phyloP scores from a whole-genome alignment of 2,329 filamentous ascomycete genomes.

The Sporothrix schenckii region DNA sequence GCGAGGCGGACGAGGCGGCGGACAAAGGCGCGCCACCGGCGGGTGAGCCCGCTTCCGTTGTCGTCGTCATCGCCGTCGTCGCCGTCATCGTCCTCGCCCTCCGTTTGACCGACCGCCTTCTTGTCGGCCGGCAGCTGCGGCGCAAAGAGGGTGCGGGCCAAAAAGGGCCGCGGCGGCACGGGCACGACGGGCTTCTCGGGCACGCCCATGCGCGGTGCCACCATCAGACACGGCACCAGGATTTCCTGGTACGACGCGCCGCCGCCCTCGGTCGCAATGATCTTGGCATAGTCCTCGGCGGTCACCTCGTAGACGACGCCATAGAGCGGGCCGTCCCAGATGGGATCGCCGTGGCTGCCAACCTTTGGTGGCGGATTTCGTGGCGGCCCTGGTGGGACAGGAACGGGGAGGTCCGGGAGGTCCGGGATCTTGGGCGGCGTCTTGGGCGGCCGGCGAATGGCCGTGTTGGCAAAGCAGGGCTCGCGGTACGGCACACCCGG shows the following conservation, averaged over 20 bases:
- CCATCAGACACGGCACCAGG: conserved; percentile 72
- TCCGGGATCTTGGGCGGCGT: conserved; percentile 36
- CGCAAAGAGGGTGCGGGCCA: conserved; percentile 82
- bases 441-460: conserved; percentile 53
- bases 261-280: conserved; percentile 88
- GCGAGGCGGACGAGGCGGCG: conserved; percentile 49
- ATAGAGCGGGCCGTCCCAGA: conserved; percentile 80
- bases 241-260: conserved; percentile 84
- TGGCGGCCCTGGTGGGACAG: conserved; percentile 29
- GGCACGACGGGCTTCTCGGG: conserved; percentile 66
- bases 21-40: conserved; percentile 45
- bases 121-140: conserved; percentile 53
- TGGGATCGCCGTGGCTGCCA: conserved; percentile 52
- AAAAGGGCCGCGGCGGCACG: conserved; percentile 64
- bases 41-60: conserved; percentile 37
- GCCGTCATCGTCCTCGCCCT: conserved; percentile 13
- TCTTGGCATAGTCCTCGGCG: conserved; percentile 74
- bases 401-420: background rate
- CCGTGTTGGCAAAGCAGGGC: conserved; percentile 88
- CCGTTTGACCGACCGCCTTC: background rate
- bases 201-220: conserved; percentile 61
- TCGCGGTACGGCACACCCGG: conserved; percentile 84
- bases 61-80: conserved; percentile 31
- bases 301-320: conserved; percentile 97
- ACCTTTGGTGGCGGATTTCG: background rate